A percentile compares a stretch with the other conserved stretches of the same genome.
Evolutionary conservation across 176 grass and related monocot genomes (phyloP).

Genomic region (Oryza glaberrima): DNA sequence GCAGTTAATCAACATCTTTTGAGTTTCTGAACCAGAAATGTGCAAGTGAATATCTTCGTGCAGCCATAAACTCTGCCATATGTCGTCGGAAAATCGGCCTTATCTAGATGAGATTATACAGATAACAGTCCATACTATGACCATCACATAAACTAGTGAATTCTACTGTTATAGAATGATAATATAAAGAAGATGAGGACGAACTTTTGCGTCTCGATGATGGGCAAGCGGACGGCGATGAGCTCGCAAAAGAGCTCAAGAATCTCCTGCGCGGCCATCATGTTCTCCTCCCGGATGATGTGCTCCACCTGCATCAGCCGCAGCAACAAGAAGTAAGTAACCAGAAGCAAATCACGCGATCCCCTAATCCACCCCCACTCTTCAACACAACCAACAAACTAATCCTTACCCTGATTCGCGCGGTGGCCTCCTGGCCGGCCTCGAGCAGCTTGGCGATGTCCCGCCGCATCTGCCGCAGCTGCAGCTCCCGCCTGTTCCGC

Average conservation of each 20-base stretch:
- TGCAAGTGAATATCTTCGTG: background rate
- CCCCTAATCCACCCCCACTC: background rate
- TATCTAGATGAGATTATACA: background rate
- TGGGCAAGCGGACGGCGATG: slow-evolving; percentile 74
- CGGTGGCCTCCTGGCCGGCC: slow-evolving; percentile 93
- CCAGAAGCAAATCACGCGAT: background rate
- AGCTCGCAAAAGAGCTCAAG: slow-evolving; percentile 97
- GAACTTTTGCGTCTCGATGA: slow-evolving; percentile 92
- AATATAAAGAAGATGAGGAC: background rate
- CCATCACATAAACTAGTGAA: background rate
- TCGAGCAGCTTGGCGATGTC: slow-evolving; percentile 98
- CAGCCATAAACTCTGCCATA: background rate
- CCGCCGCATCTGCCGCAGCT: slow-evolving; percentile 96
- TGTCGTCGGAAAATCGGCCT: background rate
- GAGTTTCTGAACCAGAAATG: slow-evolving; percentile 17
- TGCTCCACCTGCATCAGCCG: slow-evolving; percentile 74
- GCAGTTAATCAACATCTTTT: background rate
- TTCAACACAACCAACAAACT: too few relatives aligned
- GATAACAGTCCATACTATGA: background rate
- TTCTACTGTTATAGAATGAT: background rate
- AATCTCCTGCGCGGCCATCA: slow-evolving; percentile 99
- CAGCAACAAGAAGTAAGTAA: background rate
- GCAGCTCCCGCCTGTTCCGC: slow-evolving; percentile 89
- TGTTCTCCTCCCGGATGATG: slow-evolving; percentile 97
- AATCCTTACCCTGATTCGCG: slow-evolving; percentile 77